Percentiles rank a stretch among this genome's conserved stretches.
Conservation (phyloP, 345 rosid genomes). For the Citrus glauca region DNA sequence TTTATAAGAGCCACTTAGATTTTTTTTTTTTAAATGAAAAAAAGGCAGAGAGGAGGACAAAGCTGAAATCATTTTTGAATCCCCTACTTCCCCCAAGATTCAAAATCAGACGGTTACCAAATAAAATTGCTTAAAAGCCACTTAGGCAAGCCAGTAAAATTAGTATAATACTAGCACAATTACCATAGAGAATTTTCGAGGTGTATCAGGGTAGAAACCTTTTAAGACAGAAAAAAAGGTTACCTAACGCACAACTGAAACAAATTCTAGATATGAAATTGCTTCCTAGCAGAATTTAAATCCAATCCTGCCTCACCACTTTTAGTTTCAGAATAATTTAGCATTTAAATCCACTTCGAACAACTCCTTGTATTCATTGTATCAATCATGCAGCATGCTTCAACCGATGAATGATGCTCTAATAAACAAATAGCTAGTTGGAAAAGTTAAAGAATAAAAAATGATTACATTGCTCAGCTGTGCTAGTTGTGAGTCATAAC, state of each 20-base stretch:
- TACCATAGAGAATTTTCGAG: neutral
- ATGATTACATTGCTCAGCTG: neutral
- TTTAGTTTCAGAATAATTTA: neutral
- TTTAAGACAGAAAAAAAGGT: neutral
- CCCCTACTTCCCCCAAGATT: too few relatives aligned
- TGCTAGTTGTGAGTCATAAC: neutral
- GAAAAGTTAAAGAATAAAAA: neutral
- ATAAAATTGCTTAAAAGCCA: too few relatives aligned
- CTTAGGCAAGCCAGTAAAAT: neutral
- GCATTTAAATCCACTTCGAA: neutral
- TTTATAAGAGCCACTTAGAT: too few relatives aligned
- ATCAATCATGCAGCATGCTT: neutral
- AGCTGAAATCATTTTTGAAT: too few relatives aligned
- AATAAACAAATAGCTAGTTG: neutral
- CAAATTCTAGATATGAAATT: neutral
- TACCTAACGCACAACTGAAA: neutral
- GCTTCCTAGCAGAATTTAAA: neutral
- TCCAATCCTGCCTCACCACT: neutral
- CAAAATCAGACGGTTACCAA: too few relatives aligned
- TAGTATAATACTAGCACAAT: neutral
- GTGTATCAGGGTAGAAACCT: neutral
- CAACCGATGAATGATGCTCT: neutral
- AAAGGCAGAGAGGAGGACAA: too few relatives aligned
- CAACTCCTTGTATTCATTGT: neutral
- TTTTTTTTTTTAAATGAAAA: fast-evolving